A percentile compares a stretch with the other conserved stretches of the same genome.
Conservation (phyloP, 1,139 yeast genomes). For the Yamadazyma spencermartinsiae region DNA sequence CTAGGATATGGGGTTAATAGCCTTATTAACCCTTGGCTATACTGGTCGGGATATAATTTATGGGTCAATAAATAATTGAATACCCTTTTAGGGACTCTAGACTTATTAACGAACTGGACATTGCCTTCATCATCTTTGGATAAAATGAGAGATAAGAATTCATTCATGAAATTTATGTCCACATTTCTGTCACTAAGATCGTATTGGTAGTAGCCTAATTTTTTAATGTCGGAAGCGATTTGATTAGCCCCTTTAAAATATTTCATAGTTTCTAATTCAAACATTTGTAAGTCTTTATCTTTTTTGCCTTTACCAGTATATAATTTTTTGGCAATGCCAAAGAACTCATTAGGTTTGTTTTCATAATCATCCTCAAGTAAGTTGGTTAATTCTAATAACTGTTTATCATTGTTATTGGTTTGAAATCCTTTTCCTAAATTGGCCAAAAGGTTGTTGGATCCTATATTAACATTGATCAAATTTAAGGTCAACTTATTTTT, state of each 20-base stretch:
- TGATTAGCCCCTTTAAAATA: slow-evolving; percentile 14
- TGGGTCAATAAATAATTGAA: slow-evolving; percentile 79
- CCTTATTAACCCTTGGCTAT: slow-evolving; percentile 53
- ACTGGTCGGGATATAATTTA: slow-evolving; percentile 73
- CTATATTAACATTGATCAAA: slow-evolving; percentile 58
- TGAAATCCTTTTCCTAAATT: slow-evolving; percentile 66
- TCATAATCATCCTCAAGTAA: slow-evolving; percentile 9
- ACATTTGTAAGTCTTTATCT: slow-evolving; percentile 12
- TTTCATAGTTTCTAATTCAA: slow-evolving; percentile 12
- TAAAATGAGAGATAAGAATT: slow-evolving; percentile 48
- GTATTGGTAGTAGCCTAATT: slow-evolving; percentile 9
- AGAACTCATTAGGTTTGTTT: slow-evolving; percentile 3
- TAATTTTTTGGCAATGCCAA: slow-evolving; percentile 24
- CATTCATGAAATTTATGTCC: slow-evolving; percentile 57
- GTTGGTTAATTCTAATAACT: slow-evolving; percentile 9
- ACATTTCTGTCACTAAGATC: slow-evolving; percentile 58
- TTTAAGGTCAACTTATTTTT: slow-evolving; percentile 47
- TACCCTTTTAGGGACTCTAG: slow-evolving; percentile 56
- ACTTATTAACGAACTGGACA: slow-evolving; percentile 21
- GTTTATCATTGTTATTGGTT: slow-evolving; percentile 11
- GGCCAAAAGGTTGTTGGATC: slow-evolving; percentile 69
- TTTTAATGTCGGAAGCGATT: slow-evolving; percentile 4
- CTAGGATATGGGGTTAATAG: slow-evolving; percentile 54
- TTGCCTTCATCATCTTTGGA: slow-evolving; percentile 16
- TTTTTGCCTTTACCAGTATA: not conserved